Conservation (phyloP, 345 rosid genomes). For the Mercurialis annua region DNA sequence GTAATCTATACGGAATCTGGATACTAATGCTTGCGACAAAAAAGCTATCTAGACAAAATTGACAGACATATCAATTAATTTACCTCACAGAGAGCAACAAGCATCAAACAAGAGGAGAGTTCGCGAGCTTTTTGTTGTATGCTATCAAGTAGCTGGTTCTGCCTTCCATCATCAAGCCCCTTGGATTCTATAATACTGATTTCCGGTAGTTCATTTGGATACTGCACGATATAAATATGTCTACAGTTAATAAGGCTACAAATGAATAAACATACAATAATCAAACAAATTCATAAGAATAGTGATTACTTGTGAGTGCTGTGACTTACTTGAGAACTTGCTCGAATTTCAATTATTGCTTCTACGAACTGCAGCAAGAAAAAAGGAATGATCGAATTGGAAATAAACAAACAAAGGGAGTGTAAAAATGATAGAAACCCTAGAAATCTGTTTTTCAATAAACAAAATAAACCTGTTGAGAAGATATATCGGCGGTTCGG, state of each 20-base stretch:
- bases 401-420: background rate
- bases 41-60: background rate
- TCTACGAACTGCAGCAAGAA: slow-evolving; percentile 74
- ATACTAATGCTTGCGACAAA: background rate
- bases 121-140: slow-evolving; percentile 57
- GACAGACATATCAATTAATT: slow-evolving; percentile 9
- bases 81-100: slow-evolving; percentile 91
- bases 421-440: background rate
- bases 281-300: background rate
- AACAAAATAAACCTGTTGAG: slow-evolving; percentile 62
- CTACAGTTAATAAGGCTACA: too few species aligned
- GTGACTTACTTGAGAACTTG: slow-evolving; percentile 47
- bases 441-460: too few species aligned
- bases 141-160: slow-evolving; percentile 46
- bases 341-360: slow-evolving; percentile 62
- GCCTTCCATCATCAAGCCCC: slow-evolving; percentile 80
- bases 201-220: slow-evolving; percentile 70
- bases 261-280: too few species aligned
- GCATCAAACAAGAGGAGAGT: slow-evolving; percentile 67
- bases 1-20: background rate
- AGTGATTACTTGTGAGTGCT: background rate
- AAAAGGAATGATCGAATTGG: background rate
- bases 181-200: slow-evolving; percentile 64
- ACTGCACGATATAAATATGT: slow-evolving; percentile 35
- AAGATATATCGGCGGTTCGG: slow-evolving; percentile 86